Base-by-base conservation (phyloP, 2,329 filamentous ascomycete species). In the Cordyceps tenuipes region DNA sequence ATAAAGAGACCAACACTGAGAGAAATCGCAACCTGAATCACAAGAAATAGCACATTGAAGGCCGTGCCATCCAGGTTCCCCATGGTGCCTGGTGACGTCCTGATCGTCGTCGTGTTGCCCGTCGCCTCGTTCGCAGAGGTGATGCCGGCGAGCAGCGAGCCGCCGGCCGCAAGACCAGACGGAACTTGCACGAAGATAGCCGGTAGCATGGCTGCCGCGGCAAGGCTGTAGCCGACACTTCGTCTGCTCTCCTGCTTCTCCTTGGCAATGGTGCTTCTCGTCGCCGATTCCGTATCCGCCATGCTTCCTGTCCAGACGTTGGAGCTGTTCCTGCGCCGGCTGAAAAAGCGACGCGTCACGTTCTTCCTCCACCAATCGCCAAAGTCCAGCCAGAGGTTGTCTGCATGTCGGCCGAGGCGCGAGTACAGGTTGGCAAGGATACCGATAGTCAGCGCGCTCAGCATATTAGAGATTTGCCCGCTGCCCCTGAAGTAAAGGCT, bases 181-280 rank as follows among this genome's bases (percentile, higher is more conserved):
- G 84, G 84, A 29, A 87, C 84, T 64, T 85, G 83, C 2, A 87
- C 82, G 63, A 95, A 95, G 64, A 96, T 95, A 5, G 88, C 91
- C 0, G 91, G 91, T 10, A 96, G 76, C 79, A 96, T 90, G 1
- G 89, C 88, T 0, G 90, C 90, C 0, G 91, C 91, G 0, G 91
- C 91, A 2, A 96, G 82, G 1, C 88, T 89, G 69, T 92, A 91
- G 13, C 87, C 85, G 6, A 84, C 74, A 7, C 77, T 73, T 7
- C 78, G 71, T n/a, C 73, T 67, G 63, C 72, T 67, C 61, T 69
- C 50, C 54, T 64, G 65, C 19, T 66, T 62, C 46, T 66, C 67
- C 53, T 68, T 65, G 13, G 62, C 63, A 4, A 63, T 61, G 26
- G 66, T 36, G 0, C 67, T 64, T 1, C 41, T 64, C 0, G 69